These are phyloP conservation scores for Purshia tridentata DNA, from an alignment of 306 rosid genomes.

Conservation along the genomic window DNA sequence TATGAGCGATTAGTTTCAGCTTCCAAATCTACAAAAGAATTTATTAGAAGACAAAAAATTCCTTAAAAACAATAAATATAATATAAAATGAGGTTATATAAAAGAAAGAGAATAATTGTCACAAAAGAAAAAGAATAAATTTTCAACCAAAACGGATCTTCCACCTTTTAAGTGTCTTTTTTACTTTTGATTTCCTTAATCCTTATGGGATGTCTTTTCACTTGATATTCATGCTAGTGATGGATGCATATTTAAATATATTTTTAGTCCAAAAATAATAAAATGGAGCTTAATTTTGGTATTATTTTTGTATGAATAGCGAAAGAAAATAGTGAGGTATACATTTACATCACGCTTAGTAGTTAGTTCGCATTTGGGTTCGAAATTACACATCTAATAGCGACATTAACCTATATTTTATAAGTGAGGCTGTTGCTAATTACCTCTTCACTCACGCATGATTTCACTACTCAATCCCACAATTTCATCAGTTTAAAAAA, in stretches of 20 bases:
- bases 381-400: too few relatives aligned
- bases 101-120: too few relatives aligned
- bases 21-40: neutral
- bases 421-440: too few relatives aligned
- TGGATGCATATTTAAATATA: neutral
- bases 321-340: too few relatives aligned
- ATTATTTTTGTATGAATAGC: neutral
- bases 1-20: neutral
- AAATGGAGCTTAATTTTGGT: too few relatives aligned
- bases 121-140: neutral
- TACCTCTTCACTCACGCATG: too few relatives aligned
- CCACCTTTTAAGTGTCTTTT: neutral
- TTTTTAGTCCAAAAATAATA: neutral
- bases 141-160: conserved; percentile 13
- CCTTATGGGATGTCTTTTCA: neutral
- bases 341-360: too few relatives aligned
- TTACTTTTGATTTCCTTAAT: neutral
- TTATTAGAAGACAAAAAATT: neutral
- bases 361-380: too few relatives aligned
- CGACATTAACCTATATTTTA: too few relatives aligned
- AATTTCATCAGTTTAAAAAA: too few relatives aligned
- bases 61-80: neutral
- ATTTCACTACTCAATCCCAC: too few relatives aligned
- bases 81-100: neutral
- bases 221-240: neutral